Conservation (phyloP, 257 asterid species). For the Solanum sitiens region DNA sequence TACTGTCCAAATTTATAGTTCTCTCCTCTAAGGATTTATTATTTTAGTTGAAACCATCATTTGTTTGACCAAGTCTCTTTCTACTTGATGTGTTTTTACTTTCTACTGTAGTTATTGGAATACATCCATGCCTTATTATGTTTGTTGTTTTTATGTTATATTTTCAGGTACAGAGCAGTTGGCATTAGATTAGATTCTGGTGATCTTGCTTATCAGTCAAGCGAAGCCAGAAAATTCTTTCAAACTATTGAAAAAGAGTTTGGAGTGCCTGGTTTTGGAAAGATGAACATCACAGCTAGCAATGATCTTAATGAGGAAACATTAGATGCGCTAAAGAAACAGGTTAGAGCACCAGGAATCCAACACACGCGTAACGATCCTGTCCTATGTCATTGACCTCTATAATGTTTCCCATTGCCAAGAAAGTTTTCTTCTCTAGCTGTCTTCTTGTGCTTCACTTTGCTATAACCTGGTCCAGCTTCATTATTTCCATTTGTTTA, state of each 20-base stretch:
- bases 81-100: background rate
- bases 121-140: background rate
- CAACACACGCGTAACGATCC: background rate
- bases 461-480: background rate
- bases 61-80: background rate
- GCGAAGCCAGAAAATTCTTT: slow-evolving; percentile 69
- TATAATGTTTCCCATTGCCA: background rate
- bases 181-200: slow-evolving; percentile 98
- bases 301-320: slow-evolving; percentile 98
- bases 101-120: background rate
- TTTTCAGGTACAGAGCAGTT: slow-evolving; percentile 68
- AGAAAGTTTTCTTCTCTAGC: background rate
- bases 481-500: background rate
- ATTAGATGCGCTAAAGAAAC: slow-evolving; percentile 88
- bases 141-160: background rate
- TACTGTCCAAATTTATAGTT: background rate
- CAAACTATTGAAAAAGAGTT: slow-evolving; percentile 61
- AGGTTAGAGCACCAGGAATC: slow-evolving; percentile 37
- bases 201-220: slow-evolving; percentile 90
- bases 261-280: slow-evolving; percentile 55
- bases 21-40: background rate
- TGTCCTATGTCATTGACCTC: background rate
- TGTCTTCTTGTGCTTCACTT: background rate
- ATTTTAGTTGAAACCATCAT: background rate
- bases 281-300: slow-evolving; percentile 77